Evolutionary conservation across 1,284 basidiomycete species (phyloP), one percentile per base, ranked within the genome.

Genomic region (Ganoderma meredithae): DNA sequence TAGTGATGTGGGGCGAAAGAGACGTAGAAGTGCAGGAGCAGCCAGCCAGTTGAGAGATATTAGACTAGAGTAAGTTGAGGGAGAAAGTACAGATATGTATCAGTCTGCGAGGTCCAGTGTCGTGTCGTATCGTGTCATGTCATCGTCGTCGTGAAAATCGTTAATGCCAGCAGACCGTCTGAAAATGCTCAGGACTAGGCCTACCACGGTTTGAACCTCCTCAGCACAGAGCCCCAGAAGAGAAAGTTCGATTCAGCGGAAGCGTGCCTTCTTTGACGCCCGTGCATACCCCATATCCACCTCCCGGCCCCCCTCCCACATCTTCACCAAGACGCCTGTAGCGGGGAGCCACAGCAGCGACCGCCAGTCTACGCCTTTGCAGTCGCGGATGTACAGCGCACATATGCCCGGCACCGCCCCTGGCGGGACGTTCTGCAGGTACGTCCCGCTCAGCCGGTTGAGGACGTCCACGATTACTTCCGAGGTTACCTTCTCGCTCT

Each of bases 401-500:
- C 66, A 58, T n/a, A 73, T 19, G 22, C 66, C 59, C 43, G 71
- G 62, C 27, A 61, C 62, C 15, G 56, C 59, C 22, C 63, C 64
- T 0, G 71, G 40, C 13, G 71, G 47, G 9, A 56, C 41, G 55
- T 41, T 71, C 59, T 70, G 71, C 31, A 71, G 60, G 39, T 67
- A 62, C 60, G 41, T 36, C 12, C 74, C 67, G 66, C 72, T 65
- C 53, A 71, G 31, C 72, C 74, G 49, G 70, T 69, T 67, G 53
- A 72, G 65, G 53, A 72, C 74, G 63, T 73, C 73, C 25, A 75
- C 67, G 7, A 78, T 10, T 15, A 70, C 76, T 43, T 76, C 73
- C 22, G 72, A 76, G 5, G 72, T 70, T 25, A 78, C 56, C 52
- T 61, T 63, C 15, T 74, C 74, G 69, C 76, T 70, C 33, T 71